A percentile compares a stretch with the other conserved stretches of the same genome.
Conservation (phyloP, 192 early-diverging fungal genomes). For the Podila clonocystis region DNA sequence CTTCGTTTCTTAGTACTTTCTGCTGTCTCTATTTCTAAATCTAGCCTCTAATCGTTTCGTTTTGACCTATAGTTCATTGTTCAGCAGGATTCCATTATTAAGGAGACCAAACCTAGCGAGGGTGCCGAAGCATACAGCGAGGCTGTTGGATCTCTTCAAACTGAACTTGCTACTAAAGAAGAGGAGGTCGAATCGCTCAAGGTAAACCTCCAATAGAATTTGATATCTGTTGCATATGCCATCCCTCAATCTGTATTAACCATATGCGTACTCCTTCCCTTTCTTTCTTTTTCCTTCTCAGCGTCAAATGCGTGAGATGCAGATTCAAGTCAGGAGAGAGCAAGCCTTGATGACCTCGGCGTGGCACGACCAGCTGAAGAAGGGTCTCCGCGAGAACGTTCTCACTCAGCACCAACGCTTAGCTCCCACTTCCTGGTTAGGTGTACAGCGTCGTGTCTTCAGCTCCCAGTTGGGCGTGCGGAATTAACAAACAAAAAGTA, state of each 20-base stretch:
- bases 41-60: slow-evolving; percentile 7
- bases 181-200: slow-evolving; percentile 52
- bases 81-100: slow-evolving; percentile 56
- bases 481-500: slow-evolving; percentile 6
- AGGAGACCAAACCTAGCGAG: slow-evolving; percentile 30
- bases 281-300: slow-evolving; percentile 52
- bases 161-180: slow-evolving; percentile 53
- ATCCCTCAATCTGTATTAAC: slow-evolving; percentile 1
- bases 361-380: slow-evolving; percentile 71
- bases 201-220: slow-evolving; percentile 9
- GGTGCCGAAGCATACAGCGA: slow-evolving; percentile 57
- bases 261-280: slow-evolving; percentile 34
- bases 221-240: background rate
- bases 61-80: slow-evolving; percentile 49
- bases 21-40: slow-evolving; percentile 14
- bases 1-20: no score
- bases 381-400: slow-evolving; percentile 62
- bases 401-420: slow-evolving; percentile 34
- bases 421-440: slow-evolving; percentile 49
- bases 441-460: slow-evolving; percentile 55
- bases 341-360: slow-evolving; percentile 86
- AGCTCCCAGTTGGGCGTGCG: slow-evolving; percentile 35
- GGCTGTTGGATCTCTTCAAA: slow-evolving; percentile 66
- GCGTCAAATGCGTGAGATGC: slow-evolving; percentile 77
- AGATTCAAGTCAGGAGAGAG: slow-evolving; percentile 78